Base-by-base conservation (phyloP, 2,329 filamentous ascomycete genomes). In the Fusarium concolor region DNA sequence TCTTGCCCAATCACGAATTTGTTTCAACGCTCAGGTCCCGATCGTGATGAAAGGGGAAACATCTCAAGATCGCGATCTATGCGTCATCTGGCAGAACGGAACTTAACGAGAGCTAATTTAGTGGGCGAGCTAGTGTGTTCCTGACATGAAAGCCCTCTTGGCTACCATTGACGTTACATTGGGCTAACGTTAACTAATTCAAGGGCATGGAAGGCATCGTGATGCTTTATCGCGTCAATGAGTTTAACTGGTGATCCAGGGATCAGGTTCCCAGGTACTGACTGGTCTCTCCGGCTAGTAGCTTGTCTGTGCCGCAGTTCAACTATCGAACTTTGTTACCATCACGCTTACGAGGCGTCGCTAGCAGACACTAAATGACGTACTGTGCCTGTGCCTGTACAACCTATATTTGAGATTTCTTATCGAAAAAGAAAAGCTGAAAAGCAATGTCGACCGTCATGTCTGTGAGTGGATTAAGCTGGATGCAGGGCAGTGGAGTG, bases 101-200 rank as follows among this genome's bases (percentile, higher is more conserved):
- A 44, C 15, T 31, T 44, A 29, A 44, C 18, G 26, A 44, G 26
- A 31, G 37, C 26, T 52, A 52, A 44, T 24, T 31, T 52, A 52
- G 49, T 35, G 47, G 35, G 47, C 8, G n/a, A 10, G 26, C 37
- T 52, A 52, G 37, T 44, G 26, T 31, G 49, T 52, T 52, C 37
- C 49, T 52, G 49, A 44, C 49, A 44, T 52, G 47, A 43, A 43
- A 29, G n/a, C 5, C 31, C 47, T 29, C 24, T 17, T 22, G 26
- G 37, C 49, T 51, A 31, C 49, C 15, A 15, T 24, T 37, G 28
- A 15, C 15, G 26, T 52, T 52, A 44, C 37, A 44, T 52, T 24
- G 37, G 3, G 4, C 12, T 12, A 29, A 29, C 8, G 28, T 29
- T 29, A 5, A 11, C 24, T 6, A 28, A 18, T 7, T 37, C 49